These are phyloP conservation scores for Zalerion maritima DNA, from an alignment of 495 filamentous ascomycete species.

Conservation along the genomic window DNA sequence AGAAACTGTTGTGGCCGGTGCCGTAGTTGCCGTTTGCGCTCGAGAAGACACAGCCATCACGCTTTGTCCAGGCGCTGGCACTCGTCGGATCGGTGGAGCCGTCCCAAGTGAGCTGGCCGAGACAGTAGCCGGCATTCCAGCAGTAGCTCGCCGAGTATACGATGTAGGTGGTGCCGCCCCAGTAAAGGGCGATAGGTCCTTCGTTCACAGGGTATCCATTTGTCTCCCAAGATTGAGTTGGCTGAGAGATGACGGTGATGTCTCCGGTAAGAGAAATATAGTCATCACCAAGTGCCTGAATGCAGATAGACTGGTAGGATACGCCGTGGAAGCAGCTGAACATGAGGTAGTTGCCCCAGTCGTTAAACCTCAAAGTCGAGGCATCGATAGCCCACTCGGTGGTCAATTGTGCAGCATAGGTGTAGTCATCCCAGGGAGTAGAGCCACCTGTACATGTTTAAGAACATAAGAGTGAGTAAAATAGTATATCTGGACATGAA, in stretches of 20 bases:
- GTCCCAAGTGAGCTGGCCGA: conserved; percentile 34
- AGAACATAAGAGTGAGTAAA: background rate
- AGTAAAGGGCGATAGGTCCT: conserved; percentile 33
- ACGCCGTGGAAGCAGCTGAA: conserved; percentile 30
- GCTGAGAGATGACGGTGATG: conserved; percentile 26
- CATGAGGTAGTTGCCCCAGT: conserved; percentile 26
- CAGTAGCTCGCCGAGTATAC: conserved; percentile 37
- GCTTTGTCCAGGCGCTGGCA: conserved; percentile 30
- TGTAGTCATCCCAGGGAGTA: conserved; percentile 25
- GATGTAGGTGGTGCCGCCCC: conserved; percentile 31
- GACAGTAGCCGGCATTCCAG: conserved; percentile 36
- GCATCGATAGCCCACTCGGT: conserved; percentile 35
- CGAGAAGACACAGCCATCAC: conserved; percentile 14
- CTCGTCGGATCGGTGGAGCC: conserved; percentile 21
- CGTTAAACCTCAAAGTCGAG: conserved; percentile 21
- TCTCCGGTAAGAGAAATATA: conserved; percentile 14
- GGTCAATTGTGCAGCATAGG: conserved; percentile 21
- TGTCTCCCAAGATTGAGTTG: conserved; percentile 30
- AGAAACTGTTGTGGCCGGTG: conserved; percentile 39
- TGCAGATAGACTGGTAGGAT: conserved; percentile 30
- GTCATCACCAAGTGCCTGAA: conserved; percentile 15
- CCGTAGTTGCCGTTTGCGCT: conserved; percentile 37
- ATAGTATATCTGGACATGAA: too few relatives aligned
- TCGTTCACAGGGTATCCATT: conserved; percentile 40
- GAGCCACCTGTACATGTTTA: conserved; percentile 20